phyloP scores from a whole-genome alignment of 495 filamentous ascomycete genomes.

The Apodospora peruviana region DNA sequence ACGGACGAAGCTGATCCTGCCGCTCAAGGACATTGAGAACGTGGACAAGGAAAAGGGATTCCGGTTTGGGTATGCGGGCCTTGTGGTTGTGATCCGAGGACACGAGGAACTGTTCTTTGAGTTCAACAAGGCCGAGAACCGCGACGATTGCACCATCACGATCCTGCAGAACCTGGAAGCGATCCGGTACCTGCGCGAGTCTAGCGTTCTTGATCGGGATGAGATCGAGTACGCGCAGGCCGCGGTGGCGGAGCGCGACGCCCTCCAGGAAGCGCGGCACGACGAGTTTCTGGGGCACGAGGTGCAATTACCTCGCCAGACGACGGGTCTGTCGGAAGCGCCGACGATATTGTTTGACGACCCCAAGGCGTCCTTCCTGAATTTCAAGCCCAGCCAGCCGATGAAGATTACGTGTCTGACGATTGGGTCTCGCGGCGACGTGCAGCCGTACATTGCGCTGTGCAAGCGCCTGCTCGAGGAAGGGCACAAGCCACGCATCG shows the following conservation, averaged over 20 bases:
- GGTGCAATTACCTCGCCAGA: conserved; percentile 48
- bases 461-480: conserved; percentile 87
- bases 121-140: conserved; percentile 66
- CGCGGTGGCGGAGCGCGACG: conserved; percentile 76
- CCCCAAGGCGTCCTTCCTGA: conserved; percentile 82
- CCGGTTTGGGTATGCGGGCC: conserved; percentile 82
- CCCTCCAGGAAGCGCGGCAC: conserved; percentile 71
- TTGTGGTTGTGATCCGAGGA: conserved; percentile 86
- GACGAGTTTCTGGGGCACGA: conserved; percentile 56
- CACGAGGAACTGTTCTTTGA: conserved; percentile 98
- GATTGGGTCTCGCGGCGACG: conserved; percentile 92
- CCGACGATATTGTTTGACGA: conserved; percentile 87
- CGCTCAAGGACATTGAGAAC: conserved; percentile 88
- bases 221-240: conserved; percentile 67
- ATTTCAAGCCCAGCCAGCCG: conserved; percentile 83
- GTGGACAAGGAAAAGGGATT: conserved; percentile 95
- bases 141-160: conserved; percentile 86
- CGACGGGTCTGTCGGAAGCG: conserved; percentile 46
- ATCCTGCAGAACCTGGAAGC: conserved; percentile 71
- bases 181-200: conserved; percentile 65
- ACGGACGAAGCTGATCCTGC: conserved; percentile 87
- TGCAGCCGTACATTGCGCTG: conserved; percentile 94
- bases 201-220: conserved; percentile 60
- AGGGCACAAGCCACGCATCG: conserved; percentile 81
- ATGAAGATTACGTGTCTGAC: conserved; percentile 90